These are phyloP conservation scores for Solioccasus polychromus DNA, from an alignment of 768 basidiomycete genomes.

Conservation along the genomic window DNA sequence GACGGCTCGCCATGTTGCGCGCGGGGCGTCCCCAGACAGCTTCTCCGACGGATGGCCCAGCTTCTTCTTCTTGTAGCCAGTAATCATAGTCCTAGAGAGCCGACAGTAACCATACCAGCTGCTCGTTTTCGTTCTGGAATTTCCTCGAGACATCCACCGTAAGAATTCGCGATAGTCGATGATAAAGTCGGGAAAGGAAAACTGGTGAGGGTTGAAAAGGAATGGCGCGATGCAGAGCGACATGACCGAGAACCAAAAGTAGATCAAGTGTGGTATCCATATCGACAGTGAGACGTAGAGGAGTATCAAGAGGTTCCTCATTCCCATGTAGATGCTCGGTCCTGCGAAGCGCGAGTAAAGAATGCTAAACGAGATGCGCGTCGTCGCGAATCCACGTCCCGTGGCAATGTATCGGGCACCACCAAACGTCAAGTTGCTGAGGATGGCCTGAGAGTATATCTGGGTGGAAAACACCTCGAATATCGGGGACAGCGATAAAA, in stretches of 20 bases:
- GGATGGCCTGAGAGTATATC: conserved; percentile 95
- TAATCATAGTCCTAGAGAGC: conserved; percentile 94
- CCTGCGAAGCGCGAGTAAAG: conserved; percentile 98
- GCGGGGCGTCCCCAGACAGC: conserved; percentile 89
- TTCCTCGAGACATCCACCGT: conserved; percentile 99
- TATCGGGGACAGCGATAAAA: conserved; percentile 92
- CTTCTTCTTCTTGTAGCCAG: conserved; percentile 99
- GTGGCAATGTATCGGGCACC: conserved; percentile 99
- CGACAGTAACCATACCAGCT: conserved; percentile 99
- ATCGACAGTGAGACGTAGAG: conserved; percentile 89
- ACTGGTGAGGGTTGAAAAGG: conserved; percentile 99
- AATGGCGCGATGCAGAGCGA: conserved; percentile 96
- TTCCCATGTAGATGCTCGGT: conserved; percentile 98
- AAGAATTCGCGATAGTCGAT: conserved; percentile 99
- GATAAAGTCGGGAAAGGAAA: conserved; percentile 95
- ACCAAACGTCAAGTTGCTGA: conserved; percentile 96
- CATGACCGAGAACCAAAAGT: conserved; percentile 98
- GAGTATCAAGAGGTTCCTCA: conserved; percentile 87
- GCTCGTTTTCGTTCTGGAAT: conserved; percentile 93
- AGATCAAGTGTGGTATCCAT: conserved; percentile 93
- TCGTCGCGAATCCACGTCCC: conserved; percentile 98
- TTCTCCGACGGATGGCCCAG: conserved; percentile 98
- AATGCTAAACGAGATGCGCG: conserved; percentile 92
- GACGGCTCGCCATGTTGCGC: conserved; percentile 84
- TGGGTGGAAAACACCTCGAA: conserved; percentile 99